Evolutionary conservation across 495 filamentous ascomycete genomes (phyloP).

Genomic region (Aspergillus haitiensis): DNA sequence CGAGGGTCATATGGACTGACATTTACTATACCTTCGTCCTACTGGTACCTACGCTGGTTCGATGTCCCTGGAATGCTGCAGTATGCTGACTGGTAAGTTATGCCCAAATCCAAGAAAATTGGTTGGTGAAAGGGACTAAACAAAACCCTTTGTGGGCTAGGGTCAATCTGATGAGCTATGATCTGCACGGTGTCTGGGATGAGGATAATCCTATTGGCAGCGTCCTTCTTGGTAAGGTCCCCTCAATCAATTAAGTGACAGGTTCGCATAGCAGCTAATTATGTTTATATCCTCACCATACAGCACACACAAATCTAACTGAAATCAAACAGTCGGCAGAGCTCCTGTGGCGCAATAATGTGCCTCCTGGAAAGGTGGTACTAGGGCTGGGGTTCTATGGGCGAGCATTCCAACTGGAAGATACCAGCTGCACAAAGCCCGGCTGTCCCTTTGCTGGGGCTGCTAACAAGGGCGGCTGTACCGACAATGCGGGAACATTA

Average conservation of each 20-base stretch:
- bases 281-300: too few species aligned
- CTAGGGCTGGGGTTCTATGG: slow-evolving; percentile 54
- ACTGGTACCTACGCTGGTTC: slow-evolving; percentile 34
- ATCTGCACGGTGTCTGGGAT: slow-evolving; percentile 35
- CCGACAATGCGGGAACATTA: slow-evolving; percentile 28
- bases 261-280: too few species aligned
- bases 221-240: not conserved
- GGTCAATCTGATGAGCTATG: slow-evolving; percentile 56
- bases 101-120: too few species aligned
- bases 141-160: too few species aligned
- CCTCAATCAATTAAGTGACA: too few species aligned
- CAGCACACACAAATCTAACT: slow-evolving; percentile 3
- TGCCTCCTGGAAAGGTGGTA: slow-evolving; percentile 43
- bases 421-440: slow-evolving; percentile 30
- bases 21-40: slow-evolving; percentile 19
- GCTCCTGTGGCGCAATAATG: slow-evolving; percentile 37
- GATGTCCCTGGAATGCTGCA: slow-evolving; percentile 37
- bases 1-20: slow-evolving; percentile 19
- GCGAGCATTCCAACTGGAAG: slow-evolving; percentile 30
- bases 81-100: slow-evolving; percentile 48
- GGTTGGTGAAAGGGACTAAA: too few species aligned
- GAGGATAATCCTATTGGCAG: slow-evolving; percentile 2
- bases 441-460: slow-evolving; percentile 23
- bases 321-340: slow-evolving; percentile 44
- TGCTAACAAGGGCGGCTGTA: slow-evolving; percentile 24